These are phyloP conservation scores for Wickerhamiella vanderwaltii DNA, from an alignment of 805 yeast genomes.

Conservation along the genomic window DNA sequence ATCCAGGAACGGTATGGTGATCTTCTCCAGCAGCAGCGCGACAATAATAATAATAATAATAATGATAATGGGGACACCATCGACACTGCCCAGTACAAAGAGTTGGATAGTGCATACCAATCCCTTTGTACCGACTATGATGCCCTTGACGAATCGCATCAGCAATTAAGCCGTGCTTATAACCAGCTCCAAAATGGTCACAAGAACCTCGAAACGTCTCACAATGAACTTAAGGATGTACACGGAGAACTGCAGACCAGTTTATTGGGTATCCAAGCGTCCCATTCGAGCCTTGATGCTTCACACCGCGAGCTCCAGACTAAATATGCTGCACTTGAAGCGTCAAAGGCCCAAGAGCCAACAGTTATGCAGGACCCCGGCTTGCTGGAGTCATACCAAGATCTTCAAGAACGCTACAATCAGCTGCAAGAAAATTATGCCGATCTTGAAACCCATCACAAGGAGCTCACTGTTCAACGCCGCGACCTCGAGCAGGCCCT, in stretches of 20 bases:
- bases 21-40: not conserved
- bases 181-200: no score
- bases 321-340: not conserved
- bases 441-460: not conserved
- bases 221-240: not conserved
- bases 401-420: not conserved
- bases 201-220: not conserved
- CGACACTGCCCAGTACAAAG: no score
- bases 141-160: no score
- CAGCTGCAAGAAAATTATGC: not conserved
- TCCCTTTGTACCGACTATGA: no score
- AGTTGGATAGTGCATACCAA: no score
- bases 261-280: conserved; percentile 1
- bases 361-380: no score
- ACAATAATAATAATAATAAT: no score
- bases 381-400: not conserved
- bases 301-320: conserved; percentile 5
- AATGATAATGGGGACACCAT: no score
- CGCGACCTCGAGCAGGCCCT: not conserved
- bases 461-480: not conserved
- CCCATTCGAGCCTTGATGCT: not conserved
- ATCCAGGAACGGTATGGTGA: conserved; percentile 1
- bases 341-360: no score
- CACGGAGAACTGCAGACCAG: conserved; percentile 3
- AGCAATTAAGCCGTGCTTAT: no score